phyloP scores from a whole-genome alignment of 139 green algal genomes.

The Gonium pectorale region DNA sequence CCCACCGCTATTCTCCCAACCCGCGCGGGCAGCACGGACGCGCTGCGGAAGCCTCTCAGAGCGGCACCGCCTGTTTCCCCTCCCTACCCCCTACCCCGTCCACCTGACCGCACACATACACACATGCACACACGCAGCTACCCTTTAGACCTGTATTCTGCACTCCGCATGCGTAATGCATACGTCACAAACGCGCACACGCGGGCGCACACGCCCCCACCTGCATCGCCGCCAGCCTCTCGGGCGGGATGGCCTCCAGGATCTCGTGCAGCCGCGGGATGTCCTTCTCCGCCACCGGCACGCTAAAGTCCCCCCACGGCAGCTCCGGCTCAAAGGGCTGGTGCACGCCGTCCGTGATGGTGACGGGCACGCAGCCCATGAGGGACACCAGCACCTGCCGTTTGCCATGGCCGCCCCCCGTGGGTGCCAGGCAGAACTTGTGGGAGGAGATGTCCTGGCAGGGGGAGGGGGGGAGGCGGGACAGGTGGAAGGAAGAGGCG shows the following conservation, averaged over 20 bases:
- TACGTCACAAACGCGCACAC: no score
- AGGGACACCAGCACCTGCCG: slow-evolving; percentile 52
- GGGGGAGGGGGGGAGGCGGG: not conserved
- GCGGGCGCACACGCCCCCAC: slow-evolving; percentile 14
- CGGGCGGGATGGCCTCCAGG: not conserved
- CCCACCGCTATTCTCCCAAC: no score
- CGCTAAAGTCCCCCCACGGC: slow-evolving; percentile 22
- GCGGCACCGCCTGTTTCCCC: no score
- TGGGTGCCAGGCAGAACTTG: slow-evolving; percentile 57
- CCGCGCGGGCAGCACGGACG: no score
- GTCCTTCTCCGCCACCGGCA: slow-evolving; percentile 39
- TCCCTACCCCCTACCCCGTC: no score
- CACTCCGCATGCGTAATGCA: no score
- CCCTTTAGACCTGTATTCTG: no score
- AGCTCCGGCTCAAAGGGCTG: slow-evolving; percentile 63
- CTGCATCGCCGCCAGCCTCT: slow-evolving; percentile 40
- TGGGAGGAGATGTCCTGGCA: slow-evolving; percentile 26
- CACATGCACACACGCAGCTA: no score
- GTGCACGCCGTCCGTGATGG: slow-evolving; percentile 42
- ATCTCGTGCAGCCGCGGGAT: slow-evolving; percentile 42
- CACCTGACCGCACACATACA: no score
- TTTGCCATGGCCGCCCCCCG: slow-evolving; percentile 59
- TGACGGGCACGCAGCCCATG: slow-evolving; percentile 59
- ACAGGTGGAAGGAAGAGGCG: not conserved
- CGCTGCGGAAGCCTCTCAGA: no score